phyloP scores from a whole-genome alignment of 441 rosid genomes.

The Pelargonium exstipulatum region DNA sequence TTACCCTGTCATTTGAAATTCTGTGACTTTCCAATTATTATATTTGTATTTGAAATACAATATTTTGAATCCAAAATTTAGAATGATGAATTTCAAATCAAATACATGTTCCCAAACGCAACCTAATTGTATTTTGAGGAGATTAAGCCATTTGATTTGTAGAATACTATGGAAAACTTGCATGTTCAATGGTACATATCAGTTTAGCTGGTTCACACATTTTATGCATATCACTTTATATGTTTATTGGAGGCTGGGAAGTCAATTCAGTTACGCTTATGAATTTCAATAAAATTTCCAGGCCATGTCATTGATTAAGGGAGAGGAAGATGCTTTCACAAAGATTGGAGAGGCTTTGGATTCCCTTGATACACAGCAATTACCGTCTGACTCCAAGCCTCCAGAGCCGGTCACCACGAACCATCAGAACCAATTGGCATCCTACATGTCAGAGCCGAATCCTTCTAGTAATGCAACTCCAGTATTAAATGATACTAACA shows the following conservation, averaged over 20 bases:
- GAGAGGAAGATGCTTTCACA: slow-evolving; percentile 65
- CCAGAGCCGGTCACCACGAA: slow-evolving; percentile 34
- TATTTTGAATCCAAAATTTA: too few species aligned
- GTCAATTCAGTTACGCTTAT: slow-evolving; percentile 11
- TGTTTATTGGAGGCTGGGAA: neutral
- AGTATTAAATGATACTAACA: slow-evolving; percentile 35
- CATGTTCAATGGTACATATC: too few species aligned
- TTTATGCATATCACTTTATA: neutral
- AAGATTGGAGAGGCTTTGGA: slow-evolving; percentile 70
- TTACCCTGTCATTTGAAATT: too few species aligned
- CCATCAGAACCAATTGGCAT: slow-evolving; percentile 31
- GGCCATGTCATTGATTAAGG: slow-evolving; percentile 69
- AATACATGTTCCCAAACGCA: too few species aligned
- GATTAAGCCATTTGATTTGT: too few species aligned
- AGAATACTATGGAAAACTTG: too few species aligned
- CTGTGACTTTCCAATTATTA: too few species aligned
- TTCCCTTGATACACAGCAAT: slow-evolving; percentile 39
- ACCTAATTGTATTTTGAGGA: too few species aligned
- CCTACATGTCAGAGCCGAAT: slow-evolving; percentile 28
- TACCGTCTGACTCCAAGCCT: slow-evolving; percentile 34
- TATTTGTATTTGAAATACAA: too few species aligned
- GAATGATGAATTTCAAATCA: too few species aligned
- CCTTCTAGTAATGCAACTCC: slow-evolving; percentile 21
- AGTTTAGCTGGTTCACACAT: too few species aligned
- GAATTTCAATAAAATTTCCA: slow-evolving; percentile 21